phyloP scores from a whole-genome alignment of 352 stramenopile genomes.

The Phytophthora tubulina region DNA sequence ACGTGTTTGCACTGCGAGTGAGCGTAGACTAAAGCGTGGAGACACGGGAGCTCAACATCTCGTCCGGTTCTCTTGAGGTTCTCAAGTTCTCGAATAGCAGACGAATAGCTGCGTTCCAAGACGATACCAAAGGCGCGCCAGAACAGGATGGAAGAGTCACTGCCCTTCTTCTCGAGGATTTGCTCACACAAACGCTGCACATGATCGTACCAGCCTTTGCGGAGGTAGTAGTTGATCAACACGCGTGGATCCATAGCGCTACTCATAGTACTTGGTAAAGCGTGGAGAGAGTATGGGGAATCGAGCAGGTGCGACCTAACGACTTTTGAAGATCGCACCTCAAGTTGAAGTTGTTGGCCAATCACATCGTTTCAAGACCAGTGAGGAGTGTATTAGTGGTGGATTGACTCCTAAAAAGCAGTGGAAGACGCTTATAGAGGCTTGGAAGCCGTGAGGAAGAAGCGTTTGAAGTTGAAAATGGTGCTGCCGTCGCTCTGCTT shows the following conservation, averaged over 20 bases:
- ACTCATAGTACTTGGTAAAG: conserved; percentile 6
- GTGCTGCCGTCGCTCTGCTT: conserved; percentile 59
- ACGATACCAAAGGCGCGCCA: conserved; percentile 88
- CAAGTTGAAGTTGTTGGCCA: conserved; percentile 31
- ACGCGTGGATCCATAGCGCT: conserved; percentile 65
- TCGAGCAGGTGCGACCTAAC: conserved; percentile 23
- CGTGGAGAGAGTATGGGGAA: neutral
- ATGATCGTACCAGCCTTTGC: conserved; percentile 90
- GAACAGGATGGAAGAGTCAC: conserved; percentile 83
- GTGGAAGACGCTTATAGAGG: neutral
- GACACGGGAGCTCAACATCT: conserved; percentile 82
- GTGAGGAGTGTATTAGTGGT: neutral
- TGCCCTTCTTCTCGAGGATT: conserved; percentile 84
- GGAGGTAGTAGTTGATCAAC: conserved; percentile 90
- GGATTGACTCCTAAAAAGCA: neutral
- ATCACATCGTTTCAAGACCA: conserved; percentile 1
- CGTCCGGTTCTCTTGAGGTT: conserved; percentile 75
- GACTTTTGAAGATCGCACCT: conserved; percentile 23
- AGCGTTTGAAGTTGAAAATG: conserved; percentile 72
- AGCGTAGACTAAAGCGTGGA: conserved; percentile 82
- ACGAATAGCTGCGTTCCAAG: conserved; percentile 80
- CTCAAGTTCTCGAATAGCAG: conserved; percentile 88
- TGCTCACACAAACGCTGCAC: conserved; percentile 84
- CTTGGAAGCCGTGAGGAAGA: conserved; percentile 45
- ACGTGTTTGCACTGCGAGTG: conserved; percentile 83